Evolutionary conservation across 78 protist species (phyloP), one percentile per base, ranked within the genome.

Genomic region (Pelomyxa schiedti): DNA sequence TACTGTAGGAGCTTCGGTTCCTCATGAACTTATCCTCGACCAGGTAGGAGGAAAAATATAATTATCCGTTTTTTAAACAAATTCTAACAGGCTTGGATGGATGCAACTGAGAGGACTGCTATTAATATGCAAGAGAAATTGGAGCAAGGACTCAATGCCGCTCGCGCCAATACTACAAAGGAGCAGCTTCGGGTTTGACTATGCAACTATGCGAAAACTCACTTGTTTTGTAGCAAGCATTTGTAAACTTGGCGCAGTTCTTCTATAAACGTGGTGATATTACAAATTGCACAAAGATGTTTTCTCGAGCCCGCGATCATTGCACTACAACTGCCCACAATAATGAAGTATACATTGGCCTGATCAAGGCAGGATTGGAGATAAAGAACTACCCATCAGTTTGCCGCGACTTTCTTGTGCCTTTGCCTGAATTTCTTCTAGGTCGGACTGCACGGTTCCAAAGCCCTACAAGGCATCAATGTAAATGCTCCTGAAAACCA

Each of bases 261-360:
- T 37, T 77, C 69, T 35, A 4, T n/a, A 29, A n/a, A 7, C 40
- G 79, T 16, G 90, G 90, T 43, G 90, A 86, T 39, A 64, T 77
- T 41, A 1, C 1, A n/a, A 28, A 66, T 0, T 82, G 90, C 8
- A 64, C 82, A 39, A 80, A 81, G 70, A 39, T 66, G 53, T 85
- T 36, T 42, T 39, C 79, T 4, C 74, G 86, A 7, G 29, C 86
- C 43, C 76, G 89, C 47, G 89, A 84, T 77, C 83, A 85, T 70
- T 74, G 63, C 42, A 24, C 90, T 1, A 78, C 79, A 26, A 0
- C 87, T 4, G 28, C 3, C 64, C 89, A 86, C 53, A 22, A 4
- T 2, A 0, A 72, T 26, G 8, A 4, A 5, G 76, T 85, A 86
- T 86, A 86, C 38, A 63, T 83, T n/a, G 26, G 8, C 47, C 76